phyloP scores from a whole-genome alignment of 2,329 filamentous ascomycete species.

The Diaporthe citriasiana region DNA sequence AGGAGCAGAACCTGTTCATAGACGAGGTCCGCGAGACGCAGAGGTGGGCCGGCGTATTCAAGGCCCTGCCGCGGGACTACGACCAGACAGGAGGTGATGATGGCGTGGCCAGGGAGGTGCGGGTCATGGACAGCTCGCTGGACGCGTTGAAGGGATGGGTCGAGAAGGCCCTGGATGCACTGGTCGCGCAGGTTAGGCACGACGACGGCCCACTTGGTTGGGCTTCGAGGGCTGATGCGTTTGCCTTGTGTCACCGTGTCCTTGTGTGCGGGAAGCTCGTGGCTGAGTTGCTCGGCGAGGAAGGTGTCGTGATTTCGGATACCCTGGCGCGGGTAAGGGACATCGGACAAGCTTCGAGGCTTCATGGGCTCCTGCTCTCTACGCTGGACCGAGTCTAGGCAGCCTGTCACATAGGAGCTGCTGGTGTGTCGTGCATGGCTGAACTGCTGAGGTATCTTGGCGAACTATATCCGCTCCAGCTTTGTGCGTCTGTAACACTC shows the following conservation, averaged over 20 bases:
- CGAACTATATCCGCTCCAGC: neutral
- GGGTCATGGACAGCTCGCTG: constrained; percentile 43
- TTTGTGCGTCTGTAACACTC: neutral
- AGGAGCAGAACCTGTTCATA: constrained; percentile 95
- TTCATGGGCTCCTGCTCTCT: constrained; percentile 45
- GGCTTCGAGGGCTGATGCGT: constrained; percentile 77
- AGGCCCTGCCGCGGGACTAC: constrained; percentile 42
- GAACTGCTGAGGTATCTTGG: too few species aligned
- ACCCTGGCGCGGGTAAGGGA: constrained; percentile 43
- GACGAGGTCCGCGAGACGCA: constrained; percentile 83
- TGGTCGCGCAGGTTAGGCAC: constrained; percentile 50
- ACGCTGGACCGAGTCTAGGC: constrained; percentile 1
- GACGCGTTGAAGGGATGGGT: constrained; percentile 62
- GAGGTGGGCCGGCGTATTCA: constrained; percentile 74
- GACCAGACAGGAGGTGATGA: constrained; percentile 45
- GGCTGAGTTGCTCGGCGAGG: constrained; percentile 34
- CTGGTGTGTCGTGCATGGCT: too few species aligned
- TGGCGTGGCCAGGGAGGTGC: neutral
- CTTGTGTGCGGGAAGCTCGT: constrained; percentile 55
- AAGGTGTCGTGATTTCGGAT: constrained; percentile 26
- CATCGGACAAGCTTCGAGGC: constrained; percentile 37
- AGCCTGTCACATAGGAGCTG: neutral
- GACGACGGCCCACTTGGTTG: constrained; percentile 80
- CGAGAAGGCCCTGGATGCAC: constrained; percentile 54
- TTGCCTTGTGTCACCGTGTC: constrained; percentile 69